A percentile compares a stretch with the other conserved stretches of the same genome.
Evolutionary conservation across 2,329 filamentous ascomycete species (phyloP).

Genomic region (Myriosclerotinia curreyana): DNA sequence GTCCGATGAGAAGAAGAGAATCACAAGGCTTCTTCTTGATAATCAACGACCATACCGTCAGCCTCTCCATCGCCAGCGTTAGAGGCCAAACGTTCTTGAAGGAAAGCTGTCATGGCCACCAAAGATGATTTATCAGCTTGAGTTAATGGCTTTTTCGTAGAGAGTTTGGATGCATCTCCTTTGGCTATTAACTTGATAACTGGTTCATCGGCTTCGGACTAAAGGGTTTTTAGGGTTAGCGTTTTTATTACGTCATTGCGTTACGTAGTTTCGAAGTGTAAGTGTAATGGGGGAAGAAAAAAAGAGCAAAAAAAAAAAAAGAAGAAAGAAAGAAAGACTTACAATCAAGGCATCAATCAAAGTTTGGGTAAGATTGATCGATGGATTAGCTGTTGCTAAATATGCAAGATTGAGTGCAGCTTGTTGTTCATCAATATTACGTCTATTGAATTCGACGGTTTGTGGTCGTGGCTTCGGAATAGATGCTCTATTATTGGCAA

Average conservation of each 20-base stretch:
- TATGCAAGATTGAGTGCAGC: slow-evolving; percentile 62
- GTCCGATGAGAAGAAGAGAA: not conserved
- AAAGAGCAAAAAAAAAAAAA: too few relatives aligned
- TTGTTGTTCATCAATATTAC: slow-evolving; percentile 57
- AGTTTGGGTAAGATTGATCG: slow-evolving; percentile 43
- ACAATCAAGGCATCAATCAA: slow-evolving; percentile 62
- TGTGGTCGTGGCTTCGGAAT: slow-evolving; percentile 20
- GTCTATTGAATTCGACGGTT: slow-evolving; percentile 26
- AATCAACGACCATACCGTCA: slow-evolving; percentile 2
- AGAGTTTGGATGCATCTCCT: slow-evolving; percentile 30
- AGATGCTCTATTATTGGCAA: slow-evolving; percentile 17
- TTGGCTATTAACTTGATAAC: slow-evolving; percentile 42
- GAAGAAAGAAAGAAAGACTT: too few relatives aligned
- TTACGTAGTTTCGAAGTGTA: not conserved
- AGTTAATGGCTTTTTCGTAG: slow-evolving; percentile 14
- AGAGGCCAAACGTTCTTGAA: slow-evolving; percentile 27
- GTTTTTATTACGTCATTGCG: slow-evolving; percentile 15
- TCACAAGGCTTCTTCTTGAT: not conserved
- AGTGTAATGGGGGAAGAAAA: slow-evolving; percentile 1
- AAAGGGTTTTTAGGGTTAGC: slow-evolving; percentile 31
- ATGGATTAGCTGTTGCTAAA: slow-evolving; percentile 50
- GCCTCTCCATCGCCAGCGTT: not conserved
- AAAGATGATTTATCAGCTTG: slow-evolving; percentile 26
- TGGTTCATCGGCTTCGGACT: slow-evolving; percentile 45
- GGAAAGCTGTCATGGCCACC: slow-evolving; percentile 29